A percentile compares a stretch with the other conserved stretches of the same genome.
phyloP scores from a whole-genome alignment of 2,329 filamentous ascomycete species.

The Ophiosphaerella narmari region DNA sequence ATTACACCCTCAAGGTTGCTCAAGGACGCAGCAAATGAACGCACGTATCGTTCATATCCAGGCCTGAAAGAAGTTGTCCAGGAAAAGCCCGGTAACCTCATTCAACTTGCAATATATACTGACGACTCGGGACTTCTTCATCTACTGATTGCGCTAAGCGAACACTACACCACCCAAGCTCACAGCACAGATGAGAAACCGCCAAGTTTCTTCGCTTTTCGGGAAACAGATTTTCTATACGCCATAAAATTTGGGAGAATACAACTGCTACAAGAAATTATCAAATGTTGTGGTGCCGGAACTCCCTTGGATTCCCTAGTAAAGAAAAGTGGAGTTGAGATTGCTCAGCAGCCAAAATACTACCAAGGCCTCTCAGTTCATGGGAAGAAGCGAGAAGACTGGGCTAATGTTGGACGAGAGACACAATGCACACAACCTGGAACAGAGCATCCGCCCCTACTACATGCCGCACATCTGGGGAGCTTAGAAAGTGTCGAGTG shows the following conservation, averaged over 20 bases:
- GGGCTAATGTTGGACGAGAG: conserved; percentile 54
- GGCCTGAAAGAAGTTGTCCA: conserved; percentile 4
- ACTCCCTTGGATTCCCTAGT: conserved; percentile 71
- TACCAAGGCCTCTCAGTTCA: conserved; percentile 72
- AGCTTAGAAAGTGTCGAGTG: conserved; percentile 74
- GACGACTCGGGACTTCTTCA: conserved; percentile 24
- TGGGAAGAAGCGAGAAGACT: conserved; percentile 74
- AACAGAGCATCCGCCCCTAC: conserved; percentile 57
- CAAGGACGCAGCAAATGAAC: conserved; percentile 9
- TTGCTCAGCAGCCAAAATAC: conserved; percentile 68
- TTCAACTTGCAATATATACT: conserved; percentile 38
- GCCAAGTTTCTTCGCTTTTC: conserved; percentile 18
- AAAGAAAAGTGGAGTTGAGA: conserved; percentile 66
- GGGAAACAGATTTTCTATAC: conserved; percentile 18
- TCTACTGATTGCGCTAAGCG: conserved; percentile 17
- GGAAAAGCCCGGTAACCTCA: conserved; percentile 19
- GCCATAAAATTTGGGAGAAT: conserved; percentile 56
- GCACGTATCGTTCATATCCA: not conserved
- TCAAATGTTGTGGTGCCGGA: conserved; percentile 69
- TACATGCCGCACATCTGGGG: conserved; percentile 61
- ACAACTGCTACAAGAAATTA: conserved; percentile 65
- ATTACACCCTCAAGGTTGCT: conserved; percentile 7
- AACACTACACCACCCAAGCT: conserved; percentile 15
- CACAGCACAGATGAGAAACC: conserved; percentile 19
- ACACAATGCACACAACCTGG: conserved; percentile 3